These are phyloP conservation scores for Erucastrum elatum DNA, from an alignment of 345 rosid genomes.

Conservation along the genomic window DNA sequence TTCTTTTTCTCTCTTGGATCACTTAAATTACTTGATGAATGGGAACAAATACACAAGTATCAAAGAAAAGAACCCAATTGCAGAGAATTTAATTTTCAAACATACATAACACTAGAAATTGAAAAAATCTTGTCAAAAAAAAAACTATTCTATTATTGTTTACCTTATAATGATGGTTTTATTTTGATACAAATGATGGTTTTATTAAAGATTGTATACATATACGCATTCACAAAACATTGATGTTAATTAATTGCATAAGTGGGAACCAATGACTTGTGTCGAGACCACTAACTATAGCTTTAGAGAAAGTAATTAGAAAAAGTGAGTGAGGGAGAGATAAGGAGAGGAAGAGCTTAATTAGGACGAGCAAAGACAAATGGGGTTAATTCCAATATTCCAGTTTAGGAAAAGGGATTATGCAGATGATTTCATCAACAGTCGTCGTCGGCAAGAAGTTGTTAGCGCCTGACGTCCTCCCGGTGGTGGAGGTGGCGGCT, in stretches of 20 bases:
- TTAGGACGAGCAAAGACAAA: constrained; percentile 25
- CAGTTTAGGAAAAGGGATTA: constrained; percentile 18
- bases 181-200: neutral
- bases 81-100: neutral
- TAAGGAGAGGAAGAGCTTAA: constrained; percentile 21
- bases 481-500: constrained; percentile 37
- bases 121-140: neutral
- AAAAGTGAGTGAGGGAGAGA: constrained; percentile 6
- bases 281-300: constrained; percentile 39
- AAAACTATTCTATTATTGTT: neutral
- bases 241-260: constrained; percentile 1
- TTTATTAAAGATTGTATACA: neutral
- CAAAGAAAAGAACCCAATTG: neutral
- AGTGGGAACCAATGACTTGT: constrained; percentile 33
- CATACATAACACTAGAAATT: neutral
- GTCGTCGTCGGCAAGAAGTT: constrained; percentile 10
- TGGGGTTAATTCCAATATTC: constrained; percentile 28
- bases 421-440: neutral
- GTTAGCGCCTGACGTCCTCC: neutral
- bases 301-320: constrained; percentile 39
- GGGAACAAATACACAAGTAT: neutral
- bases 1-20: neutral
- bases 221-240: constrained; percentile 16
- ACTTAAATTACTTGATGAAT: neutral
- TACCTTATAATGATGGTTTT: neutral